phyloP scores from a whole-genome alignment of 257 asterid species.

The Catharanthus roseus region DNA sequence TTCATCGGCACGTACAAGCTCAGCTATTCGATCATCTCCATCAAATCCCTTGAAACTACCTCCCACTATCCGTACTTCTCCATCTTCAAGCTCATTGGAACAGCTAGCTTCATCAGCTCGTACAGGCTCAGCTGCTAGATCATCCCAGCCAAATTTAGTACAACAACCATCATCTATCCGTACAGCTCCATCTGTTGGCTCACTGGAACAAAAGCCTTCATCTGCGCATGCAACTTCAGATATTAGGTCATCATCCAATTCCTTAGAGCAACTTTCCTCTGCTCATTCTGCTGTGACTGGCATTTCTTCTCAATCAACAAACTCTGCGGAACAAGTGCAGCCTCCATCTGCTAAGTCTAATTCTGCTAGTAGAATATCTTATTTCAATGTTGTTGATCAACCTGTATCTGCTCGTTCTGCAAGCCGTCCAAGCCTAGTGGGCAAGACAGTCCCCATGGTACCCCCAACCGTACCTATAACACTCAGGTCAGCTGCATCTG shows the following conservation, averaged over 20 bases:
- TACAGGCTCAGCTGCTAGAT: slow-evolving; percentile 22
- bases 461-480: slow-evolving; percentile 52
- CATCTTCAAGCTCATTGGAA: slow-evolving; percentile 25
- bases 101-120: slow-evolving; percentile 44
- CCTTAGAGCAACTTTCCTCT: slow-evolving; percentile 27
- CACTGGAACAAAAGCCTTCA: slow-evolving; percentile 37
- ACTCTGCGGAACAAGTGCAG: slow-evolving; percentile 41
- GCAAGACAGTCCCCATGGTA: slow-evolving; percentile 43
- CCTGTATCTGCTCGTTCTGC: slow-evolving; percentile 67
- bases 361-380: slow-evolving; percentile 38
- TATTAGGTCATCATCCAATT: slow-evolving; percentile 28
- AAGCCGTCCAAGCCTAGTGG: slow-evolving; percentile 44
- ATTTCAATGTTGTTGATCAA: slow-evolving; percentile 37
- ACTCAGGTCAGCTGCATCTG: slow-evolving; percentile 31
- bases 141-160: slow-evolving; percentile 28
- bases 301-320: slow-evolving; percentile 23
- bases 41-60: slow-evolving; percentile 18
- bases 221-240: slow-evolving; percentile 30
- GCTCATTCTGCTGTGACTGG: slow-evolving; percentile 20
- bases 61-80: slow-evolving; percentile 22
- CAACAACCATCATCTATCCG: slow-evolving; percentile 26
- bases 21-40: slow-evolving; percentile 30
- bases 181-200: slow-evolving; percentile 20
- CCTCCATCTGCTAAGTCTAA: slow-evolving; percentile 43
- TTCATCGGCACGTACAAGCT: slow-evolving; percentile 34